Evolutionary conservation across 306 rosid genomes (phyloP).

Genomic region (Adenanthera pavonina): DNA sequence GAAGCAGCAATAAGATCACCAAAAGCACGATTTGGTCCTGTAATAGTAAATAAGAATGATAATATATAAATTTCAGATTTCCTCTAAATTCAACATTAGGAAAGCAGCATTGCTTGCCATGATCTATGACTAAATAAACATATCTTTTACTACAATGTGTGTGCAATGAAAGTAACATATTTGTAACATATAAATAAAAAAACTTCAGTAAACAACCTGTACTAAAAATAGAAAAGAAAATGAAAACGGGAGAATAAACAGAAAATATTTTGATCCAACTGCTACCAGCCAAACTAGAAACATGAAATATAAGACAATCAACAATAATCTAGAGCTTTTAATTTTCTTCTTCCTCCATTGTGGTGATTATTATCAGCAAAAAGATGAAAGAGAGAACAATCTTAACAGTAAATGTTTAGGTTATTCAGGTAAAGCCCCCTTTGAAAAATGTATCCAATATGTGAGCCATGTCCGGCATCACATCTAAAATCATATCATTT

Average conservation of each 20-base stretch:
- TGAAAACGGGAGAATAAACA: neutral
- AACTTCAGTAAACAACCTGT: neutral
- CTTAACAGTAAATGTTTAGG: neutral
- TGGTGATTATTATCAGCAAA: neutral
- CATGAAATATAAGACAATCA: neutral
- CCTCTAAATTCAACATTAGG: constrained; percentile 12
- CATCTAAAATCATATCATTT: neutral
- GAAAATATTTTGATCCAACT: neutral
- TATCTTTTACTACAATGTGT: neutral
- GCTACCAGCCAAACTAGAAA: neutral
- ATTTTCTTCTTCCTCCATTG: neutral
- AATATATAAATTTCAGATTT: neutral
- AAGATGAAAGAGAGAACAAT: constrained; percentile 5
- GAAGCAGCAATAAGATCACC: constrained; percentile 92
- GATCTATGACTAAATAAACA: constrained; percentile 8
- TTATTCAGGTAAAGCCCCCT: neutral
- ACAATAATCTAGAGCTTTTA: constrained; percentile 1
- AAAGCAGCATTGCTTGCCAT: neutral
- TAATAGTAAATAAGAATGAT: constrained; percentile 13
- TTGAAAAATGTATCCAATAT: neutral
- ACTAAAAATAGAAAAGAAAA: no score
- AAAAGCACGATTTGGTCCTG: constrained; percentile 86
- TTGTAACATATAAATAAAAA: neutral
- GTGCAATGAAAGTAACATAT: neutral
- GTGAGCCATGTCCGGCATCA: neutral